These are phyloP conservation scores for Phytophthora pisi DNA, from an alignment of 352 stramenopile genomes.

Conservation along the genomic window DNA sequence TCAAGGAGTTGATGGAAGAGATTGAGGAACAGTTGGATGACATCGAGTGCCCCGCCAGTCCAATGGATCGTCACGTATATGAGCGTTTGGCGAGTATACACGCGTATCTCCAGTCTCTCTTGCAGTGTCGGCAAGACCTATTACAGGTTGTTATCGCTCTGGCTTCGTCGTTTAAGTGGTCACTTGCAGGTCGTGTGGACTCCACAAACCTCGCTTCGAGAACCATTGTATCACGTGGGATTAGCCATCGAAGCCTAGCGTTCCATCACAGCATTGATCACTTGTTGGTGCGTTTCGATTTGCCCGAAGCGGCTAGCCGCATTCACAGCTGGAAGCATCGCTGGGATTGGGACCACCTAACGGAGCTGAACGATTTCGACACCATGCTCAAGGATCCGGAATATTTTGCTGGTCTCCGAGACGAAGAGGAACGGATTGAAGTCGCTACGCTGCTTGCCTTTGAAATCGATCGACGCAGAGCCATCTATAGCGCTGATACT, in stretches of 20 bases:
- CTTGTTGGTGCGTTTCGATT: neutral
- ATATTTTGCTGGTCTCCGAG: neutral
- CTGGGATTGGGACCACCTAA: neutral
- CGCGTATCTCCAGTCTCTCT: neutral
- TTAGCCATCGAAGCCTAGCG: neutral
- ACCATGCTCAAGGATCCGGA: neutral
- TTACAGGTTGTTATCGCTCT: neutral
- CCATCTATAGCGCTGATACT: neutral
- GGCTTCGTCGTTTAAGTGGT: neutral
- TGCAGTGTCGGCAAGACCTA: neutral
- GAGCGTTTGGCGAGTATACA: neutral
- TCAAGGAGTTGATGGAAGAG: neutral
- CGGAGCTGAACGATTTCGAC: neutral
- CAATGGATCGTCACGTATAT: neutral
- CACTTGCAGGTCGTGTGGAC: neutral
- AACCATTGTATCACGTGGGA: neutral
- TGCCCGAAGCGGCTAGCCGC: neutral
- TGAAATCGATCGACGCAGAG: constrained; percentile 1
- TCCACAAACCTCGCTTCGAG: neutral
- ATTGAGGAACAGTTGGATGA: constrained; percentile 1
- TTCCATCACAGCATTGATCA: neutral
- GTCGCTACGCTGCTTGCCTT: neutral
- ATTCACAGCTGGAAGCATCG: neutral
- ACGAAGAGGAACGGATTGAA: neutral
- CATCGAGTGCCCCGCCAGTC: neutral